Conservation (phyloP, 202 grass and related monocot genomes). For the Setaria italica region DNA sequence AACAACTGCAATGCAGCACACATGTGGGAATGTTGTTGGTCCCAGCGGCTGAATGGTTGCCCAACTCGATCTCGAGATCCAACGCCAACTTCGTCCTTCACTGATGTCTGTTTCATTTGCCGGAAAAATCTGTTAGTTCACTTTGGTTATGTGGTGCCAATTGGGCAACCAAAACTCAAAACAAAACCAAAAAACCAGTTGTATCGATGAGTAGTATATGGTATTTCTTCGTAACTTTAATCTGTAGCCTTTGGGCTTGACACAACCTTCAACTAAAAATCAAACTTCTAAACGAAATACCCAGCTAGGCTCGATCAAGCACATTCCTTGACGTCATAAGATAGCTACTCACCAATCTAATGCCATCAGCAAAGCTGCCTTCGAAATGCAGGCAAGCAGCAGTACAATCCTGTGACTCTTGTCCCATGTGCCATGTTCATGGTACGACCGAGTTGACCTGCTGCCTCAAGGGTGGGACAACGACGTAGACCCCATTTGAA, state of each 20-base stretch:
- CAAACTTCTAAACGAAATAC: background rate
- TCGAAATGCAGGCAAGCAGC: constrained; percentile 25
- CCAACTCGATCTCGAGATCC: background rate
- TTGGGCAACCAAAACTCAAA: too few relatives aligned
- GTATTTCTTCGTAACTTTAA: too few relatives aligned
- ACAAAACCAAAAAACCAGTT: too few relatives aligned
- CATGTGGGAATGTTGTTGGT: background rate
- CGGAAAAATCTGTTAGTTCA: too few relatives aligned
- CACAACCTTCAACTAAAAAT: too few relatives aligned
- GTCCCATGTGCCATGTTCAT: constrained; percentile 43
- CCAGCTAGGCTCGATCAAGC: background rate
- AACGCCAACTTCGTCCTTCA: too few relatives aligned
- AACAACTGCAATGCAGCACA: background rate
- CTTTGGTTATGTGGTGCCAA: too few relatives aligned
- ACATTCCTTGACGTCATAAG: constrained; percentile 22
- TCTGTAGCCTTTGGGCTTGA: too few relatives aligned
- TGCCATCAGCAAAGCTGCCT: background rate
- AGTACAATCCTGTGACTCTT: constrained; percentile 30
- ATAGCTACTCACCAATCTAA: constrained; percentile 1
- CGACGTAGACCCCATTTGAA: constrained; percentile 15
- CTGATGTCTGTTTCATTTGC: background rate
- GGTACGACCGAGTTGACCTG: constrained; percentile 25
- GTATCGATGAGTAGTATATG: too few relatives aligned
- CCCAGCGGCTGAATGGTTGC: constrained; percentile 22
- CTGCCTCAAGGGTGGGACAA: constrained; percentile 13